These are phyloP conservation scores for Mucor saturninus DNA, from an alignment of 371 early-diverging fungal genomes.

Conservation along the genomic window DNA sequence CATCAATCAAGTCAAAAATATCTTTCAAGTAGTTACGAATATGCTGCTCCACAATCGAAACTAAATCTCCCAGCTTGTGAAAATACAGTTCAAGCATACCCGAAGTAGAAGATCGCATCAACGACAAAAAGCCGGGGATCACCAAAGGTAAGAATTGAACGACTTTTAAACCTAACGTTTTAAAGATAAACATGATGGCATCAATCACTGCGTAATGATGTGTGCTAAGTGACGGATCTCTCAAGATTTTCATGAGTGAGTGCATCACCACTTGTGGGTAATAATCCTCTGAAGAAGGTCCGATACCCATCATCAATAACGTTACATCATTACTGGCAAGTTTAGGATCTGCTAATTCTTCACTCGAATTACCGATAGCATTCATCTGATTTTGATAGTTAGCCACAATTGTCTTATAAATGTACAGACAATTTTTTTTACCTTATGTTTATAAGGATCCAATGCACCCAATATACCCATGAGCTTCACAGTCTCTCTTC, in stretches of 20 bases:
- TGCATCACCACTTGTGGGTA: conserved; percentile 89
- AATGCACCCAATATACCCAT: conserved; percentile 96
- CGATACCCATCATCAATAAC: conserved; percentile 74
- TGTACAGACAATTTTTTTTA: conserved; percentile 20
- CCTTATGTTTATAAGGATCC: conserved; percentile 93
- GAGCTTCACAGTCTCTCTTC: conserved; percentile 86
- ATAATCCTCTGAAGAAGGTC: conserved; percentile 83
- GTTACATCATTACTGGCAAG: conserved; percentile 67
- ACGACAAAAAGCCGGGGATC: conserved; percentile 68
- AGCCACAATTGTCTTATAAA: too few species aligned
- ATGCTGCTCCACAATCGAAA: conserved; percentile 89
- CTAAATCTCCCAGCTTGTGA: conserved; percentile 83
- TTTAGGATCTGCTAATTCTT: conserved; percentile 61
- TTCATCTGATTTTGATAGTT: conserved; percentile 37
- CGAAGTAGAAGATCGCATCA: conserved; percentile 79
- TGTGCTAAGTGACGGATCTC: conserved; percentile 79
- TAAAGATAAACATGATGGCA: conserved; percentile 94
- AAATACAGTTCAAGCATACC: conserved; percentile 90
- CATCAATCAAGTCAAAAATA: conserved; percentile 79
- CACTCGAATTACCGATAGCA: conserved; percentile 59
- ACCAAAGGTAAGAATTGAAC: conserved; percentile 82
- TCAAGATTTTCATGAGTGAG: conserved; percentile 88
- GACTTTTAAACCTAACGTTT: conserved; percentile 83
- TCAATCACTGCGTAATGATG: conserved; percentile 91
- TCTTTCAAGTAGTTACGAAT: conserved; percentile 86